phyloP scores from a whole-genome alignment of 1,284 basidiomycete species.

The Naganishia sp. region DNA sequence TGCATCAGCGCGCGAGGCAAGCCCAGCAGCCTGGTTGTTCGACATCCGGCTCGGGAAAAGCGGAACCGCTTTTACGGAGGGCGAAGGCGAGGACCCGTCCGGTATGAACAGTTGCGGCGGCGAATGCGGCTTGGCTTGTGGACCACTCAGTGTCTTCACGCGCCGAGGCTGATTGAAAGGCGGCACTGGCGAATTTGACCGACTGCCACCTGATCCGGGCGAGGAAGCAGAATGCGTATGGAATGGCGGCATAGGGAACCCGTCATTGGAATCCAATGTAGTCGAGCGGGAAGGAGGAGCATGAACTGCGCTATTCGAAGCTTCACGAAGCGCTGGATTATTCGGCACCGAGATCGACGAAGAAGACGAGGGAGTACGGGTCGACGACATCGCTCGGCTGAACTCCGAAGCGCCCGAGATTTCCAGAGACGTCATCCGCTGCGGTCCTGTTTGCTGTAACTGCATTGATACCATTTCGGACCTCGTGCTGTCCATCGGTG shows the following conservation, averaged over 20 bases:
- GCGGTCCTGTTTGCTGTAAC: not conserved
- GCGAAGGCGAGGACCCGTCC: slow-evolving; percentile 45
- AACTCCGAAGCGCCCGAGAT: slow-evolving; percentile 28
- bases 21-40: not conserved
- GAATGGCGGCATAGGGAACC: slow-evolving; percentile 9
- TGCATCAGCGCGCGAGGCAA: too few species aligned
- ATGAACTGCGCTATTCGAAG: not conserved
- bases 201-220: slow-evolving; percentile 14
- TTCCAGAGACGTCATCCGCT: slow-evolving; percentile 5
- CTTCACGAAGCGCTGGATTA: slow-evolving; percentile 5
- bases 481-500: not conserved
- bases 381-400: slow-evolving; percentile 29
- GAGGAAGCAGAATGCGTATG: slow-evolving; percentile 7
- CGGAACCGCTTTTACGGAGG: slow-evolving; percentile 41
- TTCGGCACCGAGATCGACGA: slow-evolving; percentile 6
- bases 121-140: slow-evolving; percentile 51
- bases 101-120: slow-evolving; percentile 53
- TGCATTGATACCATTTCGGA: not conserved
- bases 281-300: slow-evolving; percentile 6
- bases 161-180: slow-evolving; percentile 14
- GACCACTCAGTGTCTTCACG: slow-evolving; percentile 31
- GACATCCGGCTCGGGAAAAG: slow-evolving; percentile 13
- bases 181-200: slow-evolving; percentile 15
- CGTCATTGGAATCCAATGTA: slow-evolving; percentile 7
- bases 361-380: slow-evolving; percentile 21